phyloP scores from a whole-genome alignment of 177 flowering plant species.

The Telopea speciosissima region DNA sequence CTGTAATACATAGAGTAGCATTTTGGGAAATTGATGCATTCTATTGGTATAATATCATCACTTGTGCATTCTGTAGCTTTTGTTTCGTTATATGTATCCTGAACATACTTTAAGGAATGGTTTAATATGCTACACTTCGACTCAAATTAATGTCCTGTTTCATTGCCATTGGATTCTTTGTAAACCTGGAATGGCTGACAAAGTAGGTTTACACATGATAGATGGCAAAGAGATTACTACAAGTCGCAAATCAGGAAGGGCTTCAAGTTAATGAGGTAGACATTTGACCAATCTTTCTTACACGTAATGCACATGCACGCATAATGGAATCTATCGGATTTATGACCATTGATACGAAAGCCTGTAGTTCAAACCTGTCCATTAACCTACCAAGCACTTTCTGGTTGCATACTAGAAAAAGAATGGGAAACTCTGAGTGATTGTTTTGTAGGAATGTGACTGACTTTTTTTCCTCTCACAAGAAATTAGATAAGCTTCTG shows the following conservation, averaged over 20 bases:
- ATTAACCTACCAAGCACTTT: not conserved
- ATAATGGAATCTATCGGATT: not conserved
- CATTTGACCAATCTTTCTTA: not conserved
- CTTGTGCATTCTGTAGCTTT: too few relatives aligned
- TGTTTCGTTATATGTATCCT: too few relatives aligned
- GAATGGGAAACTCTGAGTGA: not conserved
- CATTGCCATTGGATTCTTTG: too few relatives aligned
- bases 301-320: too few relatives aligned
- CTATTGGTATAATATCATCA: too few relatives aligned
- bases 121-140: too few relatives aligned
- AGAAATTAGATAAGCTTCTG: not conserved
- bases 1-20: too few relatives aligned
- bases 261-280: conserved; percentile 90
- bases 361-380: not conserved
- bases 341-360: not conserved
- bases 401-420: not conserved
- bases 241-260: conserved; percentile 80
- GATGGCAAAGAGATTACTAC: conserved; percentile 92
- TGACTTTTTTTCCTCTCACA: not conserved
- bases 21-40: too few relatives aligned
- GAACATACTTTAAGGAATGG: too few relatives aligned
- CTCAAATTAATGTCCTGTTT: too few relatives aligned
- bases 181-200: conserved; percentile 2
- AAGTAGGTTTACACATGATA: conserved; percentile 21
- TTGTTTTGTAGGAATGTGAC: too few relatives aligned